These are phyloP conservation scores for Steccherinum ochraceum DNA, from an alignment of 768 basidiomycete species.

Conservation along the genomic window DNA sequence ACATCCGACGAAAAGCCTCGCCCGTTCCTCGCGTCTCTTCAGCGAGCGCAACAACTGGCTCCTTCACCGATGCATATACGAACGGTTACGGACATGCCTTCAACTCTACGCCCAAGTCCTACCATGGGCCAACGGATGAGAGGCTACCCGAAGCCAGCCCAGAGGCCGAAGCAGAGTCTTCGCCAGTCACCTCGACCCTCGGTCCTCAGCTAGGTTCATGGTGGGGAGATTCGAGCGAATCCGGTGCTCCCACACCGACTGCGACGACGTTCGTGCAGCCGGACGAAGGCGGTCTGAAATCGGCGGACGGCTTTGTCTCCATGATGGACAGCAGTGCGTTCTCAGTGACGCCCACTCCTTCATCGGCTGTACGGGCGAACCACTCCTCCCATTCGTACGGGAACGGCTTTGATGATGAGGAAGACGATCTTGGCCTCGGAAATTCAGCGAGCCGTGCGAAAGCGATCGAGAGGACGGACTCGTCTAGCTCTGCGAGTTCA, in stretches of 20 bases:
- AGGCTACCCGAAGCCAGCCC: slow-evolving; percentile 10
- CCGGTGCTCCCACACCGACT: slow-evolving; percentile 54
- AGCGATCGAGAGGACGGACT: slow-evolving; percentile 9
- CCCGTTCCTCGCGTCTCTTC: slow-evolving; percentile 51
- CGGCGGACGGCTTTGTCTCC: slow-evolving; percentile 64
- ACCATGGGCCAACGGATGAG: slow-evolving; percentile 8
- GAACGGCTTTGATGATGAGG: slow-evolving; percentile 43
- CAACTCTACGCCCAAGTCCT: slow-evolving; percentile 24
- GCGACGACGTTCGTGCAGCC: slow-evolving; percentile 57
- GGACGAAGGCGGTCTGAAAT: slow-evolving; percentile 27
- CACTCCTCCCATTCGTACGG: slow-evolving; percentile 8
- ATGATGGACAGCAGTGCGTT: slow-evolving; percentile 65
- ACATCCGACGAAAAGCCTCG: slow-evolving; percentile 49
- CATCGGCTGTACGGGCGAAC: slow-evolving; percentile 10
- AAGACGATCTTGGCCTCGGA: slow-evolving; percentile 89
- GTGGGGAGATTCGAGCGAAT: slow-evolving; percentile 52
- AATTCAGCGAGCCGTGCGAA: slow-evolving; percentile 49
- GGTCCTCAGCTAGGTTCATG: slow-evolving; percentile 28
- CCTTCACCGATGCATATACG: slow-evolving; percentile 37
- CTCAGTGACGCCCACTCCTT: slow-evolving; percentile 27
- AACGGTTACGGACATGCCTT: slow-evolving; percentile 30
- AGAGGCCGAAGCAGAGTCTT: slow-evolving; percentile 26
- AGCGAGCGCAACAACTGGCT: slow-evolving; percentile 44
- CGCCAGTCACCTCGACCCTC: slow-evolving; percentile 16
- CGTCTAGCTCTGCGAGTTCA: slow-evolving; percentile 17